Evolutionary conservation across 2,329 filamentous ascomycete species (phyloP).

Genomic region (Nemania sp.): DNA sequence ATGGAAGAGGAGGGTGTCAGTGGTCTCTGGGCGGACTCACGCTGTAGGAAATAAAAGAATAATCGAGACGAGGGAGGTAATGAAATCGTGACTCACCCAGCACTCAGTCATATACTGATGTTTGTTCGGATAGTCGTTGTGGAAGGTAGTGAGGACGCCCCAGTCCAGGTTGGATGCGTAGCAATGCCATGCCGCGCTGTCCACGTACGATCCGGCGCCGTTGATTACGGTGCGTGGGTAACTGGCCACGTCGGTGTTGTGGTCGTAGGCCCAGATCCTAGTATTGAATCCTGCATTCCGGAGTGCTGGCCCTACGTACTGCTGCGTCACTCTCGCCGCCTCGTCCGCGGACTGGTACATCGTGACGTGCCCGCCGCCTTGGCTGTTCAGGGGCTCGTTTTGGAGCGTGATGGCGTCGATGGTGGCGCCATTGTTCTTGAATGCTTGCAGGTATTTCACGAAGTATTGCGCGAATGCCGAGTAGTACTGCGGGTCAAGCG

Average conservation of each 20-base stretch:
- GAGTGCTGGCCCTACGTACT: constrained; percentile 47
- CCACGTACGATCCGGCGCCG: constrained; percentile 39
- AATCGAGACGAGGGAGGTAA: too few species aligned
- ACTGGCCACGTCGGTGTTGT: constrained; percentile 45
- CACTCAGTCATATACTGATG: constrained; percentile 57
- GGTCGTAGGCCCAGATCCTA: constrained; percentile 52
- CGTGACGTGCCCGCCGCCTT: constrained; percentile 43
- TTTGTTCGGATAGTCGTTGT: constrained; percentile 45
- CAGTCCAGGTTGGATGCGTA: constrained; percentile 45
- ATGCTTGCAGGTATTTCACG: constrained; percentile 49
- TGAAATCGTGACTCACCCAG: constrained; percentile 35
- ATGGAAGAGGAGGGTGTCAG: background rate
- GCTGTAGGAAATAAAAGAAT: too few species aligned
- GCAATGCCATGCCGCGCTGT: constrained; percentile 49
- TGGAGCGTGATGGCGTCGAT: constrained; percentile 51
- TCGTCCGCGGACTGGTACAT: constrained; percentile 47
- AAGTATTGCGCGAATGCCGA: constrained; percentile 45
- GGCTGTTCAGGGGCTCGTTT: constrained; percentile 50
- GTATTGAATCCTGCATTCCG: constrained; percentile 46
- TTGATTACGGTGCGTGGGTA: constrained; percentile 48
- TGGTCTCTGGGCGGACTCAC: background rate
- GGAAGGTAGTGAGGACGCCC: constrained; percentile 46
- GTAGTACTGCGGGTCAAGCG: constrained; percentile 45
- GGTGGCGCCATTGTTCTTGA: constrained; percentile 40
- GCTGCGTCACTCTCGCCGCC: constrained; percentile 43